phyloP scores from a whole-genome alignment of 306 rosid species.

The Quercus glauca region DNA sequence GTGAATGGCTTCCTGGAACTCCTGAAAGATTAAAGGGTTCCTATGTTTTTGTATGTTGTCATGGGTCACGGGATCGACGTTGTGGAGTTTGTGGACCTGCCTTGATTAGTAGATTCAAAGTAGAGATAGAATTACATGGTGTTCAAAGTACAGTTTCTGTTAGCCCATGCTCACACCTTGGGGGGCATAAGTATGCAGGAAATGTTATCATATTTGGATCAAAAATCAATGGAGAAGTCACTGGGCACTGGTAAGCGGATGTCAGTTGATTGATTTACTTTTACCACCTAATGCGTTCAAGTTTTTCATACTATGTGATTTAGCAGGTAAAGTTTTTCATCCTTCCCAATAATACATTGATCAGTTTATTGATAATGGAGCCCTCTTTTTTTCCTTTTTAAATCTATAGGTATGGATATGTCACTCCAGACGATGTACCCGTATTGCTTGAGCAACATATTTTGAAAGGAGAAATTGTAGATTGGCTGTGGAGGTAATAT shows the following conservation, averaged over 20 bases:
- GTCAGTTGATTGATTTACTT: neutral
- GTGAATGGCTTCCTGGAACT: slow-evolving; percentile 89
- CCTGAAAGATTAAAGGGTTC: slow-evolving; percentile 78
- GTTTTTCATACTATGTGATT: neutral
- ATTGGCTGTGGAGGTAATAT: slow-evolving; percentile 78
- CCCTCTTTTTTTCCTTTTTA: neutral
- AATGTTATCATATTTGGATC: slow-evolving; percentile 75
- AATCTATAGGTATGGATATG: slow-evolving; percentile 87
- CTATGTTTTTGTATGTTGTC: slow-evolving; percentile 81
- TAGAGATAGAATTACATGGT: slow-evolving; percentile 64
- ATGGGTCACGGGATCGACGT: slow-evolving; percentile 87
- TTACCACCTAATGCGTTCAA: neutral
- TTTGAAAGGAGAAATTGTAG: slow-evolving; percentile 64
- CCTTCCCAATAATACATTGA: neutral
- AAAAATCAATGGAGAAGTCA: slow-evolving; percentile 52
- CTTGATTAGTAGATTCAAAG: slow-evolving; percentile 69
- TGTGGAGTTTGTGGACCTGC: slow-evolving; percentile 97
- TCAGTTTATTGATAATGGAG: slow-evolving; percentile 4
- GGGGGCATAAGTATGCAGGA: slow-evolving; percentile 90
- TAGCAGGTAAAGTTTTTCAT: neutral
- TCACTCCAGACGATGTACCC: slow-evolving; percentile 76
- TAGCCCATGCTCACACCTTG: slow-evolving; percentile 93
- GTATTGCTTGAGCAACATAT: slow-evolving; percentile 75
- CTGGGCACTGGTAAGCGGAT: slow-evolving; percentile 81
- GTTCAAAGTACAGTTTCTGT: slow-evolving; percentile 76